Evolutionary conservation across 2,329 filamentous ascomycete species (phyloP), one percentile per base, ranked within the genome.

Genomic region (Lecanicillium sp.): DNA sequence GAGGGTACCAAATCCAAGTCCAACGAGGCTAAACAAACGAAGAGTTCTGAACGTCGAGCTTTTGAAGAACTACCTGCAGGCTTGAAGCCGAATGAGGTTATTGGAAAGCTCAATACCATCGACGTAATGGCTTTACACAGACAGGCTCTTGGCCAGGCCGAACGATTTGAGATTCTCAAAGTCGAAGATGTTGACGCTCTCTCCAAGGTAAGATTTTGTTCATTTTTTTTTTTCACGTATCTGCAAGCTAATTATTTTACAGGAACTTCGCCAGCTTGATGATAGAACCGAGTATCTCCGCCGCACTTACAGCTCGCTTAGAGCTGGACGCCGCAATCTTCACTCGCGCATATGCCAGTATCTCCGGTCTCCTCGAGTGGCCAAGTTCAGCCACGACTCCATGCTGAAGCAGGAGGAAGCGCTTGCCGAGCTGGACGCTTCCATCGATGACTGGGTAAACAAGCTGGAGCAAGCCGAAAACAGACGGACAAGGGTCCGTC

Each of bases 401-500:
- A 79, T 91, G 62, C 72, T 90, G 35, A 87, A 85, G 67, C 86
- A 90, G 61, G 86, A 90, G 63, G 86, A 90, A 64, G 84, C 85
- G 2, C 72, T 91, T 10, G 79, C 82, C 1, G 86, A 90, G 62
- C 76, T 91, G 6, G 86, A 91, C 60, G 70, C 75, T 14, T 86
- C 83, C 3, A 90, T 91, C 53, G 87, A 90, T 58, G 85, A 89
- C 60, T 90, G 87, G 83, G 81, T 87, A 41, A 73, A 69, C 56
- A 90, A 90, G 67, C 76, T 90, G n/a, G 87, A 90, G 60, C 78
- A 84, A 53, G 84, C 86, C 9, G 87, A 91, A 64, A 88, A 90
- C 61, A 75, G 87, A 58, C 81, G 86, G 33, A 83, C 81, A 14
- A 76, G 84, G 6, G 81, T 91, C 37, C 78, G 86, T 30, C 86